Evolutionary conservation across 2,329 filamentous ascomycete genomes (phyloP).

Genomic region (Trichoderma atroviride): DNA sequence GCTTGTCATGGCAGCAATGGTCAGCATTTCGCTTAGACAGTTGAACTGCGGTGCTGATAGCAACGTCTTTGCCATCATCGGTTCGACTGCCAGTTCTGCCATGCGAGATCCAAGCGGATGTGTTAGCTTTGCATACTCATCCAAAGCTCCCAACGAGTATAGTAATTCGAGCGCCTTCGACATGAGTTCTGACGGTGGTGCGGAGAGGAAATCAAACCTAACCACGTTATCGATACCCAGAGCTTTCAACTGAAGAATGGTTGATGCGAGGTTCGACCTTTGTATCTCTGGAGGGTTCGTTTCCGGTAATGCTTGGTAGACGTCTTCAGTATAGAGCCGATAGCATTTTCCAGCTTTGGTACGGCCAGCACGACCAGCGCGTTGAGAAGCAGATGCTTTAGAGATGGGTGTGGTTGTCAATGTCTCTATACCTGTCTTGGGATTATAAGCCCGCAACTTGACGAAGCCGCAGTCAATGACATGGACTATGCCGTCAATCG

Average conservation of each 20-base stretch:
- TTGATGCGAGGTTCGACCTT: constrained; percentile 83
- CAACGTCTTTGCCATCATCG: constrained; percentile 92
- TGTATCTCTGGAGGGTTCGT: constrained; percentile 88
- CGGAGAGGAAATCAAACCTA: constrained; percentile 84
- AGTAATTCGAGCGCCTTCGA: constrained; percentile 85
- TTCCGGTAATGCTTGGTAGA: constrained; percentile 66
- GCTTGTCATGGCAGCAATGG: constrained; percentile 92
- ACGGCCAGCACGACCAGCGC: constrained; percentile 85
- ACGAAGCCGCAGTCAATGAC: constrained; percentile 91
- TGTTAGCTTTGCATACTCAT: constrained; percentile 88
- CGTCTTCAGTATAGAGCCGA: constrained; percentile 81
- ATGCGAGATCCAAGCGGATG: constrained; percentile 84
- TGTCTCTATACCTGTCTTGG: constrained; percentile 82
- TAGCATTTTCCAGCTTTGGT: constrained; percentile 93
- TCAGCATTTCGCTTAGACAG: constrained; percentile 83
- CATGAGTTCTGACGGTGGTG: constrained; percentile 83
- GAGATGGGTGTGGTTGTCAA: constrained; percentile 81
- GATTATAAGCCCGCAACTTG: constrained; percentile 85
- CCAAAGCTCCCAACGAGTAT: constrained; percentile 82
- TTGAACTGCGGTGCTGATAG: constrained; percentile 73
- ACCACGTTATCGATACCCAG: constrained; percentile 93
- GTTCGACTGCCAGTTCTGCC: constrained; percentile 90
- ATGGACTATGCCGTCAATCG: constrained; percentile 87
- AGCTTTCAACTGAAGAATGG: constrained; percentile 89
- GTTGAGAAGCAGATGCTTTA: constrained; percentile 88